phyloP scores from a whole-genome alignment of 768 basidiomycete genomes.

The Boletus rex-veris region DNA sequence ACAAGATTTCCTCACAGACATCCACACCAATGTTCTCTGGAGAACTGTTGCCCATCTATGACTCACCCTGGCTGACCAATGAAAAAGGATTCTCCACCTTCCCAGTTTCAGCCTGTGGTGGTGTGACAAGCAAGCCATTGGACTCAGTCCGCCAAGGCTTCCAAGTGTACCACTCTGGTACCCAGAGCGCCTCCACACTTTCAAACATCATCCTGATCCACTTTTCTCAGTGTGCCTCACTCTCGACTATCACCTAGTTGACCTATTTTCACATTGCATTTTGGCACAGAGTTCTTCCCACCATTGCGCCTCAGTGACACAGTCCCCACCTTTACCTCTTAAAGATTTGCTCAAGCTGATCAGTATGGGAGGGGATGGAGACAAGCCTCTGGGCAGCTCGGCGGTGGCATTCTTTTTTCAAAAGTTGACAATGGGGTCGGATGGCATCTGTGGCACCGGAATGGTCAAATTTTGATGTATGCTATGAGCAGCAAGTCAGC shows the following conservation, averaged over 20 bases:
- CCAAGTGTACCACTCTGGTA: conserved; percentile 51
- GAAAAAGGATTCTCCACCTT: conserved; percentile 25
- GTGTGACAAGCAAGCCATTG: conserved; percentile 13
- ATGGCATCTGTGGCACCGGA: conserved; percentile 45
- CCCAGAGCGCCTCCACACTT: too few species aligned
- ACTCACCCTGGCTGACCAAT: conserved; percentile 12
- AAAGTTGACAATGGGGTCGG: conserved; percentile 85
- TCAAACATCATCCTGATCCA: too few species aligned
- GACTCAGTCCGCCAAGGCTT: conserved; percentile 33
- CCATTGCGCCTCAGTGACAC: conserved; percentile 71
- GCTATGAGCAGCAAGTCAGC: conserved; percentile 56
- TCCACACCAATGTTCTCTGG: conserved; percentile 22
- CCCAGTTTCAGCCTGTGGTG: conserved; percentile 7
- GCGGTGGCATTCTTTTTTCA: conserved; percentile 91
- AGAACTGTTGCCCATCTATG: conserved; percentile 7
- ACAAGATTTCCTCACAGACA: conserved; percentile 30
- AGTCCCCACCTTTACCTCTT: conserved; percentile 54
- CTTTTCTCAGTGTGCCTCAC: too few species aligned
- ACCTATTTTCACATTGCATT: conserved; percentile 45
- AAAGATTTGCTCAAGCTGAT: conserved; percentile 63
- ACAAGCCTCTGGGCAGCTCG: conserved; percentile 59
- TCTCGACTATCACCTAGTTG: too few species aligned
- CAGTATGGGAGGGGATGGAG: conserved; percentile 72
- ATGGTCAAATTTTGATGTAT: conserved; percentile 64
- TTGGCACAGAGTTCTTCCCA: conserved; percentile 68